Evolutionary conservation across 768 basidiomycete genomes (phyloP).

Genomic region (Tylopilus felleus): DNA sequence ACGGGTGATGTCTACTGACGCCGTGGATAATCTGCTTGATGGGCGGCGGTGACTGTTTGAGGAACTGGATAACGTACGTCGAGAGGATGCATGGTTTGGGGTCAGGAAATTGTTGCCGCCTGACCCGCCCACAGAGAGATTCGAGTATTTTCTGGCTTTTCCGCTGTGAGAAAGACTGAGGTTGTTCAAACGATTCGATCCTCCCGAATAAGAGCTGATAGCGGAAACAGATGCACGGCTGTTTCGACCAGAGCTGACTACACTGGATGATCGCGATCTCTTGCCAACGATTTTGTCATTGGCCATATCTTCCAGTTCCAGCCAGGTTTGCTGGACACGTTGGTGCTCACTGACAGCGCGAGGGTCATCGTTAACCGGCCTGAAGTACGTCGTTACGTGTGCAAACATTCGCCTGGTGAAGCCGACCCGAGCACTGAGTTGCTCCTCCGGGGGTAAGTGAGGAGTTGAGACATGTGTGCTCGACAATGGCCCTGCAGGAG

Average conservation of each 20-base stretch:
- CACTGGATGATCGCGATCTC: conserved; percentile 65
- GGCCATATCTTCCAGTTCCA: conserved; percentile 78
- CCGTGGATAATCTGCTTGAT: conserved; percentile 53
- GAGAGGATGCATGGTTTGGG: conserved; percentile 43
- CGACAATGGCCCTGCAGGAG: conserved; percentile 48
- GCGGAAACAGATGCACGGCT: conserved; percentile 55
- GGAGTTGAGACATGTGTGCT: conserved; percentile 45
- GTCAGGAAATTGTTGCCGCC: conserved; percentile 41
- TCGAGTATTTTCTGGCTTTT: conserved; percentile 30
- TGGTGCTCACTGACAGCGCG: conserved; percentile 58
- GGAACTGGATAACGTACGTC: conserved; percentile 50
- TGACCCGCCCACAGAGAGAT: conserved; percentile 29
- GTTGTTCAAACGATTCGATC: conserved; percentile 14
- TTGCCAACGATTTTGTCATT: conserved; percentile 58
- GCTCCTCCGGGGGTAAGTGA: conserved; percentile 57
- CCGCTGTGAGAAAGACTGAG: conserved; percentile 15
- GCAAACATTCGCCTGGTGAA: conserved; percentile 59
- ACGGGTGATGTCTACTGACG: conserved; percentile 45
- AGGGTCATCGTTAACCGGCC: conserved; percentile 50
- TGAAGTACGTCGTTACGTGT: conserved; percentile 41
- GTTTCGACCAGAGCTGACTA: conserved; percentile 59
- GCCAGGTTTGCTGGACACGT: conserved; percentile 77
- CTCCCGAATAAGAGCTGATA: conserved; percentile 21
- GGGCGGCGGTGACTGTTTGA: conserved; percentile 46
- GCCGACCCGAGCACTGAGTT: conserved; percentile 56